Base-by-base conservation (phyloP, 441 rosid genomes). In the Flueggea neowawraea region DNA sequence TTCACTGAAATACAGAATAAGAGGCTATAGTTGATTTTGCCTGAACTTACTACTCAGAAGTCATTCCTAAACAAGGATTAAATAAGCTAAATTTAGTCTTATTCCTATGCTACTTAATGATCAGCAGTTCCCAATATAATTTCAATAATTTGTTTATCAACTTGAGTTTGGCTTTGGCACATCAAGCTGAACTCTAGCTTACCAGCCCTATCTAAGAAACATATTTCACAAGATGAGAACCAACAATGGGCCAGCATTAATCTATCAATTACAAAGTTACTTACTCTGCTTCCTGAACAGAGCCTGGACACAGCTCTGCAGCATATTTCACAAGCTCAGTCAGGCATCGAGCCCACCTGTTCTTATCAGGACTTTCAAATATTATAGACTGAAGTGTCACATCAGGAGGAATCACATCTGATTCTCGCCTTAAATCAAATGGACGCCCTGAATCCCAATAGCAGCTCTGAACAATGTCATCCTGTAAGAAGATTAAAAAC, bases 391-490 rank as follows among this genome's bases (percentile, higher is more conserved):
- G 99, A 72, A 95, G 90, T 33, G 99, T 88, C 75, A 87, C 94
- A 44, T 92, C 99, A 62, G 96, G 82, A 74, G 99, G 96, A 82
- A 95, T 85, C 54, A 82, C 84, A 73, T 95, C 98, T 15, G 94
- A 85, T 66, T 92, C 98, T 76, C 95, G 78, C 75, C 89, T 85
- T 72, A 88, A 69, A 82, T 95, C 99, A 88, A 88, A 92, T 52
- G 91, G 97, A 68, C 94, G 89, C 58, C 95, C 95, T 73, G 93
- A 83, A 77, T 95, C 98, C 96, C 93, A 90, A 66, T 90, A 92
- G 78, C 98, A 92, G 73, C 89, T 88, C 76, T 95, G 99, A 70
- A 95, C 95, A 80, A 92, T 92, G 80, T 95, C 99, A 76, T 95
- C 98, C 99, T 95, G 81, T 52, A 63, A 36, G 6, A 36, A 69